Conservation (phyloP, 768 basidiomycete species). For the Clathrus columnatus region DNA sequence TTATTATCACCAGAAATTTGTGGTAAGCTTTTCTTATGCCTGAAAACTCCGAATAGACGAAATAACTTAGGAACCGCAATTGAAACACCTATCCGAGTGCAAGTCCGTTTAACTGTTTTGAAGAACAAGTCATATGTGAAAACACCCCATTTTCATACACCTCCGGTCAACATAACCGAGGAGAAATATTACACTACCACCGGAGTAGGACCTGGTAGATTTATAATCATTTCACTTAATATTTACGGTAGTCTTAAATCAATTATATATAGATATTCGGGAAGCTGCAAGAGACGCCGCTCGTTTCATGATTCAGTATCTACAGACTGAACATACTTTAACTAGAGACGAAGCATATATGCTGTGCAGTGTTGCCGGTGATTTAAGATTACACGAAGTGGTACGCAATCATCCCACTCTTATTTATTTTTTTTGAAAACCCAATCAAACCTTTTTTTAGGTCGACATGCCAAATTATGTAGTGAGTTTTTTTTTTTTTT, state of each 20-base stretch:
- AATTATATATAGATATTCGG: constrained; percentile 41
- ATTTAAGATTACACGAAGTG: constrained; percentile 55
- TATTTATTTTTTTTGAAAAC: neutral
- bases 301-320: constrained; percentile 47
- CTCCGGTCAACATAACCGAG: constrained; percentile 15
- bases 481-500: constrained; percentile 25
- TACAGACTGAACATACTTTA: constrained; percentile 36
- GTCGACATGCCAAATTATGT: constrained; percentile 62
- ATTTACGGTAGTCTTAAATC: neutral
- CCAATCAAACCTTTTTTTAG: constrained; percentile 20
- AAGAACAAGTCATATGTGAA: constrained; percentile 50
- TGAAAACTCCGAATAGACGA: neutral
- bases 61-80: constrained; percentile 44
- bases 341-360: constrained; percentile 46
- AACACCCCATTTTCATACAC: constrained; percentile 46
- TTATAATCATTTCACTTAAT: neutral
- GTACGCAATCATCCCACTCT: no score
- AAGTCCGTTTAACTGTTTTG: constrained; percentile 44
- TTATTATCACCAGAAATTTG: constrained; percentile 41
- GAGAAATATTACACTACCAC: constrained; percentile 50
- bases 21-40: constrained; percentile 29
- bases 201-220: constrained; percentile 38
- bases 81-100: constrained; percentile 51
- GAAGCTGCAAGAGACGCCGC: constrained; percentile 49
- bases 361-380: constrained; percentile 51